These are phyloP conservation scores for Sonneratia caseolaris DNA, from an alignment of 345 rosid genomes.

Conservation along the genomic window DNA sequence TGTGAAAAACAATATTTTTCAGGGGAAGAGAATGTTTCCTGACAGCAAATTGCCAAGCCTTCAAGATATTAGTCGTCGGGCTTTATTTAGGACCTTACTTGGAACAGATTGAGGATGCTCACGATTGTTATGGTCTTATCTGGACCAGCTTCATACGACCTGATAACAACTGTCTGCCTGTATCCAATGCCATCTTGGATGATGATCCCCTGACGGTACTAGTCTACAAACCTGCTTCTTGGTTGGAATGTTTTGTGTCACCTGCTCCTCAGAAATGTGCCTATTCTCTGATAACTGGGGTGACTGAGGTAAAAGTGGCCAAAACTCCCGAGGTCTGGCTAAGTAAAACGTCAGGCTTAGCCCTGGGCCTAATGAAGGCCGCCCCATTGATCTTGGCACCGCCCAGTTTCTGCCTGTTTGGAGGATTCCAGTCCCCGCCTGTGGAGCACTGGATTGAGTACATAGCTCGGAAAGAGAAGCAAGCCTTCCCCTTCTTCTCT, in stretches of 20 bases:
- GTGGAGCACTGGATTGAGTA: conserved; percentile 15
- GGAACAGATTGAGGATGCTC: conserved; percentile 51
- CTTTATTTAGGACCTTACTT: conserved; percentile 20
- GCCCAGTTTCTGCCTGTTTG: conserved; percentile 18
- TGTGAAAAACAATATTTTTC: background rate
- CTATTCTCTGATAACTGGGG: conserved; percentile 18
- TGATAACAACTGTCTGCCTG: conserved; percentile 47
- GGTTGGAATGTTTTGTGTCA: conserved; percentile 49
- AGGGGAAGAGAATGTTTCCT: background rate
- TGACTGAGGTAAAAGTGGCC: conserved; percentile 9
- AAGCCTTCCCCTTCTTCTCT: conserved; percentile 11
- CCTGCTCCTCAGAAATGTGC: conserved; percentile 16
- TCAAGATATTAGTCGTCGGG: background rate
- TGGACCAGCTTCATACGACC: conserved; percentile 65
- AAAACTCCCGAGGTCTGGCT: conserved; percentile 20
- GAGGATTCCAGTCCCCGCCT: conserved; percentile 12
- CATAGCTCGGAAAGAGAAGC: conserved; percentile 13
- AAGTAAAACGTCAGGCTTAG: conserved; percentile 10
- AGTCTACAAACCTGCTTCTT: conserved; percentile 50
- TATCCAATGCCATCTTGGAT: conserved; percentile 44
- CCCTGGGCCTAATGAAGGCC: conserved; percentile 2
- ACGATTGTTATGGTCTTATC: conserved; percentile 54
- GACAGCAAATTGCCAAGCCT: background rate
- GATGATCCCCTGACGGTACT: conserved; percentile 48
- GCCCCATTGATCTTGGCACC: conserved; percentile 19